phyloP scores from a whole-genome alignment of 2,329 filamentous ascomycete species.

The Botrytis medusae region DNA sequence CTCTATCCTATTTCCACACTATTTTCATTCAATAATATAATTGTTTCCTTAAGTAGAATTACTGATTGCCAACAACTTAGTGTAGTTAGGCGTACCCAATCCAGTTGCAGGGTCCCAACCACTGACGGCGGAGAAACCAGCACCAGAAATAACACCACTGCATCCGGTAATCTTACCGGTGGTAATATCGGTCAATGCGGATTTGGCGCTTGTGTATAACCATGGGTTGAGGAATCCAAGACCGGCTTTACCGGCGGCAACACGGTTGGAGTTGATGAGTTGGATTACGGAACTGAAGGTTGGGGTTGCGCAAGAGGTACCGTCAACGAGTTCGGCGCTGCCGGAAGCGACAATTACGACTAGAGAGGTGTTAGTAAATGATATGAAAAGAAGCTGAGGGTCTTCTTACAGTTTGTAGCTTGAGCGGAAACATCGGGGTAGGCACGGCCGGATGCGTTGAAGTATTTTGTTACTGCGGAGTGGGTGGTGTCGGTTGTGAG shows the following conservation, averaged over 20 bases:
- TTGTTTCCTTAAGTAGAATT: conserved; percentile 13
- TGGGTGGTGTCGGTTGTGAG: conserved; percentile 49
- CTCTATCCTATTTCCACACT: neutral
- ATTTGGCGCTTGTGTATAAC: conserved; percentile 42
- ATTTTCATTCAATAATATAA: neutral
- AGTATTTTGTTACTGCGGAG: conserved; percentile 46
- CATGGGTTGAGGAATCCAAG: conserved; percentile 49
- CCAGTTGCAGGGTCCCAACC: conserved; percentile 51
- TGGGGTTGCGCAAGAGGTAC: conserved; percentile 56
- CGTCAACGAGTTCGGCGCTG: conserved; percentile 44
- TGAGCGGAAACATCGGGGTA: conserved; percentile 56
- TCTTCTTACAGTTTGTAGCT: conserved; percentile 50
- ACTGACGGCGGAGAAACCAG: conserved; percentile 14
- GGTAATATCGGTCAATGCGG: conserved; percentile 46
- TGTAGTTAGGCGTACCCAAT: conserved; percentile 45
- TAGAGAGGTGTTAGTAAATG: neutral
- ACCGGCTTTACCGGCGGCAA: conserved; percentile 49
- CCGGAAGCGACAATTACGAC: conserved; percentile 44
- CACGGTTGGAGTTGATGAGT: conserved; percentile 61
- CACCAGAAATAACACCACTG: conserved; percentile 28
- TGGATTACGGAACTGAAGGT: conserved; percentile 58
- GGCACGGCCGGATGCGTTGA: conserved; percentile 49
- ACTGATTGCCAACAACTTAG: conserved; percentile 27
- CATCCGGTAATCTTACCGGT: conserved; percentile 44
- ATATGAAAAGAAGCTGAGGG: neutral